A percentile compares a stretch with the other conserved stretches of the same genome.
phyloP scores from a whole-genome alignment of 2,329 filamentous ascomycete species.

The Penicillium sp. region DNA sequence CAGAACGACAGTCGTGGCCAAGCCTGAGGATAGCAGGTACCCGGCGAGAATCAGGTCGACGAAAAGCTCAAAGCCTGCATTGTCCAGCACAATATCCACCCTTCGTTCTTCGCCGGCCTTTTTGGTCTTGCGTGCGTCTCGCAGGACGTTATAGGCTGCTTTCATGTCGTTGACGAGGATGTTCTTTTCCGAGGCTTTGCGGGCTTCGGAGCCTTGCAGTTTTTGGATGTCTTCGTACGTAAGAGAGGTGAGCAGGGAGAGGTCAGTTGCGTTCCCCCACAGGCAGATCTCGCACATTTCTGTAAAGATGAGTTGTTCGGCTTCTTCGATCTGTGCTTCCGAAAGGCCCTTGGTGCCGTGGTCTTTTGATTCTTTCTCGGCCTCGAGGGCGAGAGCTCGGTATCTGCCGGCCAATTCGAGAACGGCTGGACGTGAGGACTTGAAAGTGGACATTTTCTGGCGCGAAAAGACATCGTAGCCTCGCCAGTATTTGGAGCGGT shows the following conservation, averaged over 20 bases:
- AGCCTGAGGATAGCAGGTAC: constrained; percentile 76
- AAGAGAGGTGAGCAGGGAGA: constrained; percentile 83
- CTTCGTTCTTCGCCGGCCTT: constrained; percentile 62
- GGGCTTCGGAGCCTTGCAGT: constrained; percentile 80
- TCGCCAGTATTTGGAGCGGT: constrained; percentile 76
- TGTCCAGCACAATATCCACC: constrained; percentile 94
- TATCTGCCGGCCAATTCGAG: constrained; percentile 78
- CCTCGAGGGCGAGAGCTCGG: constrained; percentile 65
- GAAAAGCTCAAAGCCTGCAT: constrained; percentile 94
- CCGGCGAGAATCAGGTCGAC: constrained; percentile 91
- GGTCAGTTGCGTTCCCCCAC: constrained; percentile 94
- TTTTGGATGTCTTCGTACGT: constrained; percentile 97
- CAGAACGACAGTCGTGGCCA: constrained; percentile 82
- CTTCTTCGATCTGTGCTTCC: constrained; percentile 54
- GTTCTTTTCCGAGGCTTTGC: constrained; percentile 84
- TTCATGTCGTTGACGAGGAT: constrained; percentile 84
- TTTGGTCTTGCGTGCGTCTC: constrained; percentile 59
- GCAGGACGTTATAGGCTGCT: constrained; percentile 65
- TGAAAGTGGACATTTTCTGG: constrained; percentile 89
- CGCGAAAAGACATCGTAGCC: constrained; percentile 82
- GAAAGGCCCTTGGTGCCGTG: constrained; percentile 18
- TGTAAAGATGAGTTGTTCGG: constrained; percentile 73
- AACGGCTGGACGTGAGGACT: constrained; percentile 81
- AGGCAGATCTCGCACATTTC: constrained; percentile 97
- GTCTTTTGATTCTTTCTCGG: constrained; percentile 50